These are phyloP conservation scores for Aspergillus cavernicola DNA, from an alignment of 495 filamentous ascomycete species.

Conservation along the genomic window DNA sequence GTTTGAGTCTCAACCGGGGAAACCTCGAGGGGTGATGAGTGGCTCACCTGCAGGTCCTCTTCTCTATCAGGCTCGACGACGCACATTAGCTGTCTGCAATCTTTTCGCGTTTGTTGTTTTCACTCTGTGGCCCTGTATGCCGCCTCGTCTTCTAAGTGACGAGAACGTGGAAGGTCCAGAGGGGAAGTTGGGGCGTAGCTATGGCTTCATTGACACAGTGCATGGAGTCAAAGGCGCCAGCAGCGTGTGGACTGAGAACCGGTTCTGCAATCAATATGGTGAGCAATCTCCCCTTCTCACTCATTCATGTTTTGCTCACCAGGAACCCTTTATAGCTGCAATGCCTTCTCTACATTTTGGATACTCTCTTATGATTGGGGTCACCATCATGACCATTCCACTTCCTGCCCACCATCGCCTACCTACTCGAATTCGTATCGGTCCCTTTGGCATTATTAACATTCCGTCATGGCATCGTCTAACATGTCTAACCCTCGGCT, in stretches of 20 bases:
- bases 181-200: constrained; percentile 50
- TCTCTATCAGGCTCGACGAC: constrained; percentile 57
- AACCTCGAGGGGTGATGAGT: constrained; percentile 28
- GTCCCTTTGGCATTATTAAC: constrained; percentile 21
- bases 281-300: constrained; percentile 13
- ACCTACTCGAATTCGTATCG: constrained; percentile 18
- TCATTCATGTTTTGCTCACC: too few species aligned
- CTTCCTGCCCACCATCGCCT: constrained; percentile 36
- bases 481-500: constrained; percentile 47
- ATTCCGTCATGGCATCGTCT: constrained; percentile 44
- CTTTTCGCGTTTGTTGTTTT: constrained; percentile 75
- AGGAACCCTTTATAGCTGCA: constrained; percentile 52
- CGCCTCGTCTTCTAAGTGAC: constrained; percentile 64
- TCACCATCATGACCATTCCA: constrained; percentile 58
- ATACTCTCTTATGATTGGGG: constrained; percentile 71
- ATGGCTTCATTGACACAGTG: constrained; percentile 73
- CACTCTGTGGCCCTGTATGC: constrained; percentile 78
- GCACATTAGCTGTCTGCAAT: constrained; percentile 72
- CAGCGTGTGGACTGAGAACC: constrained; percentile 70
- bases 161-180: constrained; percentile 36
- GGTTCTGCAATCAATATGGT: constrained; percentile 65
- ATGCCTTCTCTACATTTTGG: constrained; percentile 82
- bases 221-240: constrained; percentile 59
- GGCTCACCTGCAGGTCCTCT: constrained; percentile 45
- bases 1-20: constrained; percentile 34